Evolutionary conservation across 2,329 filamentous ascomycete genomes (phyloP), one percentile per base, ranked within the genome.

Genomic region (Fusarium aywerte): DNA sequence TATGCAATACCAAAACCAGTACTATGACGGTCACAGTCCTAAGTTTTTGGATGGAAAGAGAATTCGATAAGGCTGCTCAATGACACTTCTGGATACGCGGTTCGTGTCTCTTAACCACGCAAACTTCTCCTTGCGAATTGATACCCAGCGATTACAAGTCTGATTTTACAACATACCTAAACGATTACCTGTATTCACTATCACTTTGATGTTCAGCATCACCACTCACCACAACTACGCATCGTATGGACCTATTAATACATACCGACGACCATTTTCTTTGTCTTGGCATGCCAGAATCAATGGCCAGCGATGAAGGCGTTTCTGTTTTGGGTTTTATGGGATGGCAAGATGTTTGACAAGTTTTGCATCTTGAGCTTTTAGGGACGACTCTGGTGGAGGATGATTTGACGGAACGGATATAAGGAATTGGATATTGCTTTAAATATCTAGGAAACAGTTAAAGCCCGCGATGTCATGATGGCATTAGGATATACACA

Each of bases 11-110:
- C 76, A 74, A 1, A 83, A 83, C 58, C 77, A 77, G 3, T 88
- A 87, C 63, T 84, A 85, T 55, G 81, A 86, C 20, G 73, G 74
- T 6, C 79, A 80, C 52, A 85, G 82, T 53, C 84, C 84, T 7
- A 82, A 82, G 60, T 89, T 85, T 64, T 69, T 89, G 38, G 86
- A 89, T 62, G 86, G 86, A 25, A 85, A 80, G 73, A 80, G 85
- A 40, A 76, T 86, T 29, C 71, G 78, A 60, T 77, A 62, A 63
- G 39, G 27, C 2, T 18, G 27, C 38, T 21, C 35, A 18, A 38
- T 35, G 53, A 48, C 23, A 35, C 20, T 55, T 38, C 33, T 62
- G 39, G 48, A 65, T 58, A 35, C 44, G 32, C 16, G 45, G 55
- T 16, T 57, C 39, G 38, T 58, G 50, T 58, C 57, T 57, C 57